Evolutionary conservation across 441 rosid genomes (phyloP), one percentile per base, ranked within the genome.

Genomic region (Mallotus repandus): DNA sequence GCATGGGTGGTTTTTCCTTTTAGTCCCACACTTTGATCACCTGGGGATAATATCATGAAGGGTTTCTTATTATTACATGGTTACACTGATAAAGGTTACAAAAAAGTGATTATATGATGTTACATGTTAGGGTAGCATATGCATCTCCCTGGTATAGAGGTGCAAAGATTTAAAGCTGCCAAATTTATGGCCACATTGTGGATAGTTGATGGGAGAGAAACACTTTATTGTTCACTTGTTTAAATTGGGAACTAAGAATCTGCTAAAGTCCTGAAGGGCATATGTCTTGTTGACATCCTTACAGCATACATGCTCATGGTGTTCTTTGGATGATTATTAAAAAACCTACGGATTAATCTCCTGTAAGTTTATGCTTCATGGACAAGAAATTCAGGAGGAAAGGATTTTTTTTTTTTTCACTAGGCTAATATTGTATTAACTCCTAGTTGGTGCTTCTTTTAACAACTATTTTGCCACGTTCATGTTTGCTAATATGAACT

Each of bases 111-210:
- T 57, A 59, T 60, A 15, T 4, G n/a, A 63, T 32, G 29, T 25
- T 2, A 25, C 29, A 25, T 25, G 41, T 50, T 53, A 18, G 21
- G 58, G 9, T 48, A 63, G 66, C 57, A 70, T 55, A 60, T 58
- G 65, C 64, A 58, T 70, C 29, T 70, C 6, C 55, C 45, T 45
- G 50, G 14, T 50, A 4, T 72, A 52, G 66, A 52, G 48, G 49
- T 71, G 60, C 14, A 16, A 25, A 49, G 68, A 49, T n/a, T 53
- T 32, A 18, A 43, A 13, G 15, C 59, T n/a, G 18, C 53, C 10
- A 45, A 21, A 48, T 16, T n/a, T 25, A 52, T 52, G 43, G 48
- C 32, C 71, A 53, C n/a, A 9, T 7, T 21, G 21, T 46, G 48
- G 22, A 45, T 45, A 53, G 38, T 19, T 19, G 41, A 0, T 4